Evolutionary conservation across 2,329 filamentous ascomycete genomes (phyloP), one percentile per base, ranked within the genome.

Genomic region (Colletotrichum endophyticum): DNA sequence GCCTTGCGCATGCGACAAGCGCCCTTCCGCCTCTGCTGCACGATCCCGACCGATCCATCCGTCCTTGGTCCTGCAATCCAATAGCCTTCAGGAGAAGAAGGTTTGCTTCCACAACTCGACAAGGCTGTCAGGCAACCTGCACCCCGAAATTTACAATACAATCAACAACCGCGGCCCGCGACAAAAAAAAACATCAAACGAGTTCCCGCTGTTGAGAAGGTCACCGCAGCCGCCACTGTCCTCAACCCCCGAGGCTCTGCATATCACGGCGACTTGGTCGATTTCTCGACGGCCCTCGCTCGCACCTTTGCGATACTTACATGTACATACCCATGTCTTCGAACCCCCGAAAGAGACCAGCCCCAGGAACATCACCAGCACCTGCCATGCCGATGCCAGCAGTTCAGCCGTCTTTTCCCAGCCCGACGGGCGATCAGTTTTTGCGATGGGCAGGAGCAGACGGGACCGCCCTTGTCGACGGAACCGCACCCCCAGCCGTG

Each of bases 271-370:
- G 66, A 71, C 67, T 44, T 63, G 70, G 70, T 59, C 59, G 59
- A 30, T 44, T 53, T 61, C 34, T 56, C 28, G 66, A 74, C 70
- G 64, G 74, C 34, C 49, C 27, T 66, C 22, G 64, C 64, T 57
- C 30, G 44, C 39, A 30, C 15, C 27, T 49, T 44, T 63, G 49
- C 56, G 19, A 39, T 16, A 36, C 36, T n/a, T 49, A 32, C n/a
- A 78, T 80, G 76, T 74, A 79, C 78, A 78, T 76, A 73, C 72
- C 79, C 73, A 90, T 90, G 89, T 88, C 90, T 73, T 81, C 85
- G 62, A 91, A 91, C 78, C 84, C 89, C 25, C 86, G 94, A 84
- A 97, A 97, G 88, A 91, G 95, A 84, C 89, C 94, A 79, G 94
- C 95, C 63, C 93, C 95, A 73, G 94, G 94, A 82, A 87, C 93